Evolutionary conservation across 768 basidiomycete genomes (phyloP).

Genomic region (Collybia mongolica): DNA sequence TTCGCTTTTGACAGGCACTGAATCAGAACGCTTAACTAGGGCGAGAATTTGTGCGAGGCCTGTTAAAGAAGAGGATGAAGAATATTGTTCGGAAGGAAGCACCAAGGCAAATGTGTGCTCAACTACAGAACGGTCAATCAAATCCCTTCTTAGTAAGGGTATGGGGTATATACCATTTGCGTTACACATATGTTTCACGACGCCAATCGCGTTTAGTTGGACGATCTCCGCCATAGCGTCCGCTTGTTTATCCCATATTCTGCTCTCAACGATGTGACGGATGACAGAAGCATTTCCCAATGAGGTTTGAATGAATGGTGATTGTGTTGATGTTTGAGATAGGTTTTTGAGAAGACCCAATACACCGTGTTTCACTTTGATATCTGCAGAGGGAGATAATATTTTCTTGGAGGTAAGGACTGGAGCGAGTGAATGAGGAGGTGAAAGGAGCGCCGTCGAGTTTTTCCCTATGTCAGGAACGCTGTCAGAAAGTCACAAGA

Average conservation of each 20-base stretch:
- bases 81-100: conserved; percentile 32
- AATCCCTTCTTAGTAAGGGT: background rate
- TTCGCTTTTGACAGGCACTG: conserved; percentile 83
- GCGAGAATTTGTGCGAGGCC: conserved; percentile 70
- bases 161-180: conserved; percentile 49
- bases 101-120: conserved; percentile 52
- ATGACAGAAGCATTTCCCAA: conserved; percentile 66
- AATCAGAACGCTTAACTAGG: conserved; percentile 77
- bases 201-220: conserved; percentile 84
- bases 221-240: conserved; percentile 83
- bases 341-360: conserved; percentile 87
- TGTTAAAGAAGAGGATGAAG: conserved; percentile 30
- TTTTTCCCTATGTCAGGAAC: conserved; percentile 44
- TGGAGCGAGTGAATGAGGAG: conserved; percentile 64
- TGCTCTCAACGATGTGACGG: conserved; percentile 55
- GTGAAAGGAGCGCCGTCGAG: conserved; percentile 58
- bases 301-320: conserved; percentile 53
- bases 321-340: conserved; percentile 63
- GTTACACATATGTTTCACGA: conserved; percentile 86
- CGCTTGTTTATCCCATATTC: conserved; percentile 67
- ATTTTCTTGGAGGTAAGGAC: conserved; percentile 55
- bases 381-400: conserved; percentile 57
- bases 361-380: conserved; percentile 88
- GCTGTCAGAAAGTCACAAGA: conserved; percentile 2
- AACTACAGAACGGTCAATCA: conserved; percentile 23